These are phyloP conservation scores for Scedosporium apiospermum DNA, from an alignment of 2,329 filamentous ascomycete species.

Conservation along the genomic window DNA sequence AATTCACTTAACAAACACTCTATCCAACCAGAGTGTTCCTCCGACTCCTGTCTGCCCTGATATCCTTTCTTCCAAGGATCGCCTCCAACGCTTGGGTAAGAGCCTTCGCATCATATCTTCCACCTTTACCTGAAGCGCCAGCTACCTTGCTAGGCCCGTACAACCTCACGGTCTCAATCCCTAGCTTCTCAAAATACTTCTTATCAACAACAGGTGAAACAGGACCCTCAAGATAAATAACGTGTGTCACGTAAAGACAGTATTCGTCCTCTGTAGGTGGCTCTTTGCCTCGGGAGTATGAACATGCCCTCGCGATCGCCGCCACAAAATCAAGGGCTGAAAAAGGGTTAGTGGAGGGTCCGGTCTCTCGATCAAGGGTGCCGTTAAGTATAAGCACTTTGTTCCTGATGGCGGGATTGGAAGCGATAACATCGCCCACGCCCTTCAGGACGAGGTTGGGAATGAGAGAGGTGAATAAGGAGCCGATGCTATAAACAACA, in stretches of 20 bases:
- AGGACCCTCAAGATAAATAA: slow-evolving; percentile 68
- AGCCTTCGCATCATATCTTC: slow-evolving; percentile 65
- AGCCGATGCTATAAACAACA: slow-evolving; percentile 89
- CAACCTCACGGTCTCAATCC: slow-evolving; percentile 68
- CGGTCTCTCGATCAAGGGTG: slow-evolving; percentile 76
- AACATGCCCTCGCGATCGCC: slow-evolving; percentile 66
- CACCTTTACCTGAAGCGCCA: slow-evolving; percentile 30
- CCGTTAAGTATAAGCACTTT: slow-evolving; percentile 85
- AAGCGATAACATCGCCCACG: slow-evolving; percentile 51
- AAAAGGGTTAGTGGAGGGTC: slow-evolving; percentile 55
- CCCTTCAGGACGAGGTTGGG: slow-evolving; percentile 70
- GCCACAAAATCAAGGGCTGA: slow-evolving; percentile 72
- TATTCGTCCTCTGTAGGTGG: slow-evolving; percentile 37
- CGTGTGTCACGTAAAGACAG: slow-evolving; percentile 67
- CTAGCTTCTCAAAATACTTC: slow-evolving; percentile 50
- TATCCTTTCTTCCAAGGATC: slow-evolving; percentile 53
- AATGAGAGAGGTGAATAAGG: slow-evolving; percentile 80
- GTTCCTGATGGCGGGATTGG: slow-evolving; percentile 36
- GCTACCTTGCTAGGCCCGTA: slow-evolving; percentile 54
- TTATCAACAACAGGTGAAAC: slow-evolving; percentile 63
- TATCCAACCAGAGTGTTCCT: slow-evolving; percentile 33
- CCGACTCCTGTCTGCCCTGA: slow-evolving; percentile 26
- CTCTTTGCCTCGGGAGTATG: slow-evolving; percentile 49
- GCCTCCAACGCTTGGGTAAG: slow-evolving; percentile 67
- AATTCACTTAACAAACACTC: not conserved